phyloP scores from a whole-genome alignment of 75 land plant species.

The Pinus albicaulis region DNA sequence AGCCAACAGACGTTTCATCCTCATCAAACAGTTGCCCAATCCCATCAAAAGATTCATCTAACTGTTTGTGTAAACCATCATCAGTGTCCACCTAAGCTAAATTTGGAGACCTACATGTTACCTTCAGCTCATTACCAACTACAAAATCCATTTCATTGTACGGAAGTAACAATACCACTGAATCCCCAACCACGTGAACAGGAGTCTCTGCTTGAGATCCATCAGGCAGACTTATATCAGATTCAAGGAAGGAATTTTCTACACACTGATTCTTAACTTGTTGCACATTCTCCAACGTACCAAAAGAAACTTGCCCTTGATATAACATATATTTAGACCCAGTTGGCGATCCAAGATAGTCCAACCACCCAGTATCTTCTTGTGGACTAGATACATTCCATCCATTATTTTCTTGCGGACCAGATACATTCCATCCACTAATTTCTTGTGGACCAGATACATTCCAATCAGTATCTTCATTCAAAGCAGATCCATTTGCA shows the following conservation, averaged over 20 bases:
- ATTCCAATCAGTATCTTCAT: constrained; percentile 2
- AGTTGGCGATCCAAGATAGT: constrained; percentile 1
- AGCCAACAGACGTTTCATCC: too few relatives aligned
- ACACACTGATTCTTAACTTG: too few relatives aligned
- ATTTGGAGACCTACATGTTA: too few relatives aligned
- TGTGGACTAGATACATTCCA: neutral
- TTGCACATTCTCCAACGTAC: constrained; percentile 1
- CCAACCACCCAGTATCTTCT: neutral
- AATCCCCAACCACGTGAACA: neutral
- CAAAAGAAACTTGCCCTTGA: neutral
- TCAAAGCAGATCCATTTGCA: neutral
- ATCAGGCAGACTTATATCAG: neutral
- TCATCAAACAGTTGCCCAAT: too few relatives aligned
- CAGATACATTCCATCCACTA: neutral
- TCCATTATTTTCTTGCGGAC: neutral
- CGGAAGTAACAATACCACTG: too few relatives aligned
- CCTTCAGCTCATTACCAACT: too few relatives aligned
- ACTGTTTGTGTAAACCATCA: too few relatives aligned
- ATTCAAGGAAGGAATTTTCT: neutral
- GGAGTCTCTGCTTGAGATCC: neutral
- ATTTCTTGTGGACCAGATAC: neutral
- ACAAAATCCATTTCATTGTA: too few relatives aligned
- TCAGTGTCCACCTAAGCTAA: too few relatives aligned
- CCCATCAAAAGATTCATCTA: too few relatives aligned
- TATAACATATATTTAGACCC: constrained; percentile 1